Evolutionary conservation across 768 basidiomycete genomes (phyloP), one percentile per base, ranked within the genome.

Genomic region (Phanerochaete carnosa): DNA sequence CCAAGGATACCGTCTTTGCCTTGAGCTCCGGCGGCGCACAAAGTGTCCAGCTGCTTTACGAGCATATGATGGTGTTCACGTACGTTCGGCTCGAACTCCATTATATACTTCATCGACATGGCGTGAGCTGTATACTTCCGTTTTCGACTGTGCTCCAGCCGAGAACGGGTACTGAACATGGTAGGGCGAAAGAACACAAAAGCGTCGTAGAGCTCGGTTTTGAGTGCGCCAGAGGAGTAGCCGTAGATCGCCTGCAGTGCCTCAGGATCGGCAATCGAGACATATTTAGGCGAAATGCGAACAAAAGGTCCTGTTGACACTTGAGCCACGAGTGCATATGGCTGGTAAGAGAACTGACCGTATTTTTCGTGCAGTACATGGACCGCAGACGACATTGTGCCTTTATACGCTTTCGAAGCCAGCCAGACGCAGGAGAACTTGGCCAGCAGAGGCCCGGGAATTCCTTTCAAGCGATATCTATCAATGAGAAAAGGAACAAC

Each of bases 41-140:
- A 74, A 7, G 80, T 75, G 64, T 92, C 90, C 90, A 90, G 93
- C 65, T 91, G 88, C 6, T 69, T 69, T 58, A 92, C 69, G 57
- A 94, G 72, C 45, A 80, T 73, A 0, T 68, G 72, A 16, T 92
- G 80, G 66, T 90, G 85, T 0, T 76, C 67, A 3, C 83, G 77
- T 57, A 92, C 82, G 55, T 88, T 83, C 0, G 88, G 88, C 70
- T 94, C 90, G 59, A 94, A 92, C 62, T 90, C 88, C 57, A 88
- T 66, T 4, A 94, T 88, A 53, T 74, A 89, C 76, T 92, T 92
- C 64, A 87, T 84, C 0, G 86, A 85, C 70, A 89, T 89, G 64
- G 88, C 84, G 63, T 89, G 83, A 0, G 89, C 85, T 35, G 94
- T 80, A 57, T 94, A 87, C 74, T 94, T 94, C 73, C 93, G 86